Evolutionary conservation across 441 rosid species (phyloP).

Genomic region (Croton setiger): DNA sequence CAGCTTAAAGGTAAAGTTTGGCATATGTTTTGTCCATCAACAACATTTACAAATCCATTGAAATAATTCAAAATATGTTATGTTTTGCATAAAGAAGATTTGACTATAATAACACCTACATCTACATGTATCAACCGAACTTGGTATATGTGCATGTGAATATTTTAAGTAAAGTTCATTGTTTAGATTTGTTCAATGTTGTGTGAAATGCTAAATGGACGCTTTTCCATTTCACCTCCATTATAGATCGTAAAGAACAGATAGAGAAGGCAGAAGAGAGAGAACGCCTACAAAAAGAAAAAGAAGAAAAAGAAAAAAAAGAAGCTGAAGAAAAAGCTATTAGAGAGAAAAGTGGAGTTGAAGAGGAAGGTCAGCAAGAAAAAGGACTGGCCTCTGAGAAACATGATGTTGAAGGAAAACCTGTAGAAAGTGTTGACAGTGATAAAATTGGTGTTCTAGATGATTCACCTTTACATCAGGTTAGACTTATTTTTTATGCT

Average conservation of each 20-base stretch:
- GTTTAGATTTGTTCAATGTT: not conserved
- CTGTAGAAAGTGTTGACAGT: conserved; percentile 28
- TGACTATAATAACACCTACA: not conserved
- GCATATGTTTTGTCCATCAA: not conserved
- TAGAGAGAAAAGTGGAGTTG: conserved; percentile 32
- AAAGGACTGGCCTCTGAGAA: conserved; percentile 26
- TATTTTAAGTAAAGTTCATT: not conserved
- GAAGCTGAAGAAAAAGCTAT: conserved; percentile 56
- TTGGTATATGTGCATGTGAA: not conserved
- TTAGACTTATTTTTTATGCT: conserved; percentile 21
- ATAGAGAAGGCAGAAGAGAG: conserved; percentile 91
- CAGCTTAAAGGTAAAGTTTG: conserved; percentile 68
- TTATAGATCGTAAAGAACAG: conserved; percentile 75
- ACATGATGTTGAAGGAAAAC: conserved; percentile 35
- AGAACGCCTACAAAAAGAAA: conserved; percentile 75
- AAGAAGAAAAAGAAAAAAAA: too few relatives aligned
- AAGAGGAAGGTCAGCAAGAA: conserved; percentile 38
- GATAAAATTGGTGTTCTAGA: conserved; percentile 52
- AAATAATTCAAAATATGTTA: not conserved
- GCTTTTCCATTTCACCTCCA: conserved; percentile 1
- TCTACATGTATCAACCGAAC: not conserved
- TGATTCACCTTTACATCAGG: conserved; percentile 58
- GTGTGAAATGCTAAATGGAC: conserved; percentile 1
- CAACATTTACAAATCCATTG: not conserved
- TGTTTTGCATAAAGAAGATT: conserved; percentile 3